phyloP scores from a whole-genome alignment of 2,329 filamentous ascomycete genomes.

The Biscogniauxia mediterranea region DNA sequence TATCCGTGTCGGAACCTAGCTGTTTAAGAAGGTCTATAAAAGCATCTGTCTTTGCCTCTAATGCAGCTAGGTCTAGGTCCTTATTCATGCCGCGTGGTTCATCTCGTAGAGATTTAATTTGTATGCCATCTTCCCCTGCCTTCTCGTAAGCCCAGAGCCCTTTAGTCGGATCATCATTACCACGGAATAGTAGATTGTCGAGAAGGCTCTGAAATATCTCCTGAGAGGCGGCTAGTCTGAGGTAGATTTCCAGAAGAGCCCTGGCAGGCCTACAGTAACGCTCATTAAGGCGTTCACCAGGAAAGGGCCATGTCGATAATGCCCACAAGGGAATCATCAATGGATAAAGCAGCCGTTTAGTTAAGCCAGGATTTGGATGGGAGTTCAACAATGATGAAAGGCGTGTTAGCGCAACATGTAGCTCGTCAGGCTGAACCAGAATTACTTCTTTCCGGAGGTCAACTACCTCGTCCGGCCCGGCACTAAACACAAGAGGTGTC shows the following conservation, averaged over 20 bases:
- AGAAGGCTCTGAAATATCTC: conserved; percentile 50
- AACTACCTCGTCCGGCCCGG: conserved; percentile 39
- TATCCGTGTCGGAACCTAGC: conserved; percentile 52
- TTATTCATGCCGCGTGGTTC: conserved; percentile 8
- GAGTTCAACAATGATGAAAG: conserved; percentile 57
- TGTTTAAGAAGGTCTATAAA: conserved; percentile 51
- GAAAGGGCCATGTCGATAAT: conserved; percentile 50
- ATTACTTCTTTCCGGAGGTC: conserved; percentile 44
- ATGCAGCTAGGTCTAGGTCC: conserved; percentile 40
- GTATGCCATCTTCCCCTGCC: conserved; percentile 46
- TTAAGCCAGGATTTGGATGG: conserved; percentile 65
- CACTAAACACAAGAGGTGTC: conserved; percentile 25
- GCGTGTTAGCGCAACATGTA: conserved; percentile 53
- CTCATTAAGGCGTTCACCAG: conserved; percentile 34
- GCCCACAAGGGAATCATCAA: conserved; percentile 63
- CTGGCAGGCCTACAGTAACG: conserved; percentile 45
- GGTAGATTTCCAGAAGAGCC: conserved; percentile 53
- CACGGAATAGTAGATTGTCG: conserved; percentile 55
- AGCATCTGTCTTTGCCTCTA: conserved; percentile 47
- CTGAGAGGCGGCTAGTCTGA: conserved; percentile 54
- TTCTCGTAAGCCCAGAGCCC: conserved; percentile 53
- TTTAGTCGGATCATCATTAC: conserved; percentile 36
- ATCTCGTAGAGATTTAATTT: conserved; percentile 42
- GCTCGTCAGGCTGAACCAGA: conserved; percentile 45
- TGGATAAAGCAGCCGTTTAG: conserved; percentile 58